Evolutionary conservation across 2,329 filamentous ascomycete species (phyloP).

Genomic region (Spiromastix sp.): DNA sequence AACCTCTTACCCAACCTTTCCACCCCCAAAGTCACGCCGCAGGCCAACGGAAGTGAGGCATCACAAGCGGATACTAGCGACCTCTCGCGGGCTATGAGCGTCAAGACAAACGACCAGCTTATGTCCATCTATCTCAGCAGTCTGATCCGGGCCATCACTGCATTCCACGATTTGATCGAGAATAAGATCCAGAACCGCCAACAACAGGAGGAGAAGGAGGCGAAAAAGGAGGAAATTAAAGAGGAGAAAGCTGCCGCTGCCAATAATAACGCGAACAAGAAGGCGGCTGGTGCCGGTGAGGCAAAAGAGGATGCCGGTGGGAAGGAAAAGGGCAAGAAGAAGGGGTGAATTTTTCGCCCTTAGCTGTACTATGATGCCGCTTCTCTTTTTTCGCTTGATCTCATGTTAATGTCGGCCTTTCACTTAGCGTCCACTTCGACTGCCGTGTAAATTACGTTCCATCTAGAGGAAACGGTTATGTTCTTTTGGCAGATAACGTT

Average conservation of each 20-base stretch:
- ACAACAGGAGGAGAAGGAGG: slow-evolving; percentile 90
- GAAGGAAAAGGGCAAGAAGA: slow-evolving; percentile 50
- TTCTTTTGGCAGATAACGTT: no score
- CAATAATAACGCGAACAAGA: slow-evolving; percentile 35
- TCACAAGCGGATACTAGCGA: slow-evolving; percentile 61
- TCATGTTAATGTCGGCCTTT: slow-evolving; percentile 4
- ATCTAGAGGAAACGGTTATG: no score
- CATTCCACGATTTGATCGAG: slow-evolving; percentile 98
- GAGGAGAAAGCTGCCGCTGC: slow-evolving; percentile 35
- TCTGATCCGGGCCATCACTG: slow-evolving; percentile 92
- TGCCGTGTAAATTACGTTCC: no score
- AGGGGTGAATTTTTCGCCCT: slow-evolving; percentile 32
- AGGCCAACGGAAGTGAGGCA: slow-evolving; percentile 48
- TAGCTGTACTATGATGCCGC: background rate
- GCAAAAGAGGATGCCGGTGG: slow-evolving; percentile 45
- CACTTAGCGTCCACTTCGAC: no score
- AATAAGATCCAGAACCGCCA: slow-evolving; percentile 99
- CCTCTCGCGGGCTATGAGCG: slow-evolving; percentile 89
- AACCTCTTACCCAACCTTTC: slow-evolving; percentile 94
- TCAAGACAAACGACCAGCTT: slow-evolving; percentile 98
- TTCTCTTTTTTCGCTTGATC: slow-evolving; percentile 2
- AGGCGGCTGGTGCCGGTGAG: slow-evolving; percentile 40
- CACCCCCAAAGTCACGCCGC: slow-evolving; percentile 56
- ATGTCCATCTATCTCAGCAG: slow-evolving; percentile 98
- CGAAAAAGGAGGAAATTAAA: slow-evolving; percentile 58